Conservation (phyloP, 257 asterid genomes). For the Gynochthodes officinalis region DNA sequence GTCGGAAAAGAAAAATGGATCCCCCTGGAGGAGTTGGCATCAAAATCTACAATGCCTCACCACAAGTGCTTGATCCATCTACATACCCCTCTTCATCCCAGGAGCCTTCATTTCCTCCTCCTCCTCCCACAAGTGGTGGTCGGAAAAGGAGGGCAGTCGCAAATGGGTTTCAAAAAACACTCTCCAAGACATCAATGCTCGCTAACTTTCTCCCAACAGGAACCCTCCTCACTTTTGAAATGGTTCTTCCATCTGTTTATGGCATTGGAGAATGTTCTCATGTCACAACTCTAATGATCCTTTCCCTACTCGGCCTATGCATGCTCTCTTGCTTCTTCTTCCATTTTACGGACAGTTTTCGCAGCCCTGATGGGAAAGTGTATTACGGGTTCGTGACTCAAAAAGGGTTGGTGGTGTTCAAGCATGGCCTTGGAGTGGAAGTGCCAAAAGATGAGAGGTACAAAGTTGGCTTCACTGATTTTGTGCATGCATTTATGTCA, state of each 20-base stretch:
- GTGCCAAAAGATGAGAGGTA: conserved; percentile 67
- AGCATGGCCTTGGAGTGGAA: conserved; percentile 56
- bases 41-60: conserved; percentile 56
- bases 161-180: conserved; percentile 79
- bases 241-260: conserved; percentile 83
- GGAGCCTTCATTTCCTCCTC: conserved; percentile 22
- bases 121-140: conserved; percentile 27
- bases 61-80: conserved; percentile 32
- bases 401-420: conserved; percentile 70
- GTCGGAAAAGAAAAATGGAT: conserved; percentile 34
- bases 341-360: conserved; percentile 91
- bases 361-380: conserved; percentile 67
- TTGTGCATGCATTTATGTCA: conserved; percentile 85
- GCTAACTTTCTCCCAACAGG: conserved; percentile 91
- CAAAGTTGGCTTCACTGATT: conserved; percentile 59
- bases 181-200: conserved; percentile 74
- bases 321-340: conserved; percentile 84
- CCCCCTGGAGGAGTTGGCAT: conserved; percentile 49
- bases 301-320: conserved; percentile 54
- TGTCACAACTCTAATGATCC: conserved; percentile 65
- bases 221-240: conserved; percentile 85
- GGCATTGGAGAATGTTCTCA: conserved; percentile 58
- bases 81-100: conserved; percentile 31
- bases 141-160: conserved; percentile 56
- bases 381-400: conserved; percentile 83